A percentile compares a stretch with the other conserved stretches of the same genome.
Conservation (phyloP, 805 yeast genomes). For the Tetrapisispora fleetii region DNA sequence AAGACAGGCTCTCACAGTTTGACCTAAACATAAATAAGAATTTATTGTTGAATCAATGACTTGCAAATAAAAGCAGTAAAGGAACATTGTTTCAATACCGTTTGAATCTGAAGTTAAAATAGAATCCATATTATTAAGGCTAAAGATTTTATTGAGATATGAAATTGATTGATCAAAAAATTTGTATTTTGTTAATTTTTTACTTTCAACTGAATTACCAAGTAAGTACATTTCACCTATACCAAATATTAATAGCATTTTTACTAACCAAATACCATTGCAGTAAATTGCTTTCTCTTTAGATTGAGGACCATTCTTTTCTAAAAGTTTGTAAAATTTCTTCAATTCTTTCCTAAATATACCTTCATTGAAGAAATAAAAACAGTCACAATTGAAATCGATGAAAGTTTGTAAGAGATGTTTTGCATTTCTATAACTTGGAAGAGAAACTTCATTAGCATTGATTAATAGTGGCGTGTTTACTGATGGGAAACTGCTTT, state of each 20-base stretch:
- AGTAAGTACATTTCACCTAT: constrained; percentile 68
- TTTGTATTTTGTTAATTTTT: neutral
- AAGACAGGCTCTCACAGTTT: constrained; percentile 62
- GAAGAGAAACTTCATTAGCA: constrained; percentile 29
- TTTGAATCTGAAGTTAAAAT: constrained; percentile 37
- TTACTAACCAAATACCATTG: constrained; percentile 76
- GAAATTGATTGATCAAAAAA: constrained; percentile 2
- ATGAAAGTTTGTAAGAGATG: constrained; percentile 65
- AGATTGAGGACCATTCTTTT: neutral
- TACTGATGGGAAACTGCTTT: neutral
- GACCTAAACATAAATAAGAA: constrained; percentile 70
- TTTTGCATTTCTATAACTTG: constrained; percentile 70
- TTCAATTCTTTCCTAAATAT: constrained; percentile 56
- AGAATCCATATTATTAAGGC: neutral
- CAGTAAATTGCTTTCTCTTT: constrained; percentile 38
- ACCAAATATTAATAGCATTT: constrained; percentile 61
- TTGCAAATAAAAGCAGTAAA: constrained; percentile 71
- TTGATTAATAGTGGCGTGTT: neutral
- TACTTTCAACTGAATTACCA: constrained; percentile 2
- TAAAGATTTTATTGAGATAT: neutral
- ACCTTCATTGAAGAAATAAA: constrained; percentile 78
- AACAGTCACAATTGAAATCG: constrained; percentile 75
- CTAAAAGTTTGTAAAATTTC: constrained; percentile 36
- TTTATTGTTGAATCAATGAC: constrained; percentile 80
- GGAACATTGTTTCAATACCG: constrained; percentile 62